Conservation (phyloP, 2,329 filamentous ascomycete genomes). For the Sordariomycetes sp. region DNA sequence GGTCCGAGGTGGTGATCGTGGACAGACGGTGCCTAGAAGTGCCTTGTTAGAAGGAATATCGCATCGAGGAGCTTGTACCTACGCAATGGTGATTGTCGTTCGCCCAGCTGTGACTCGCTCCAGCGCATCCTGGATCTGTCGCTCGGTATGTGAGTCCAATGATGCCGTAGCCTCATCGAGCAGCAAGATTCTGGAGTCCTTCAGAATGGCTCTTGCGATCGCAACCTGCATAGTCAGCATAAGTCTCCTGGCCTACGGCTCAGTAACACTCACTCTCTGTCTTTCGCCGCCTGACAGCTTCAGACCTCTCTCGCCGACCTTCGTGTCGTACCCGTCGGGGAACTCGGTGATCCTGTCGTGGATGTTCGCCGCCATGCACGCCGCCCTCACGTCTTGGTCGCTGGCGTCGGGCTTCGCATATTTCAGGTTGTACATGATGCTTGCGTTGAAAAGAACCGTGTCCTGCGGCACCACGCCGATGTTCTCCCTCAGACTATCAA, state of each 20-base stretch:
- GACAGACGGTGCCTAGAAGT: slow-evolving; percentile 41
- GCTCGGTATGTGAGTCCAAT: slow-evolving; percentile 83
- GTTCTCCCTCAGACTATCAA: slow-evolving; percentile 79
- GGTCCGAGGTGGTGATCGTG: slow-evolving; percentile 45
- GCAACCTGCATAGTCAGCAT: too few species aligned
- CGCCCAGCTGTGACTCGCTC: slow-evolving; percentile 73
- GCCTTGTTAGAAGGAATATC: background rate
- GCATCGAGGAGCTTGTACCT: too few species aligned
- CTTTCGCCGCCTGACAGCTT: slow-evolving; percentile 86
- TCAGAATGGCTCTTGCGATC: slow-evolving; percentile 86
- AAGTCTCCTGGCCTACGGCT: too few species aligned
- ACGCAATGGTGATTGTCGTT: slow-evolving; percentile 92
- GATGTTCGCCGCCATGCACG: slow-evolving; percentile 80
- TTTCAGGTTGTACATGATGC: slow-evolving; percentile 87
- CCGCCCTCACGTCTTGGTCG: slow-evolving; percentile 72
- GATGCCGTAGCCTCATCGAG: slow-evolving; percentile 90
- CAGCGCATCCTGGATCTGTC: slow-evolving; percentile 83
- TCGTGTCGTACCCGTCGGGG: slow-evolving; percentile 80
- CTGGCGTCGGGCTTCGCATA: slow-evolving; percentile 78
- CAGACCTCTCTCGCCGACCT: slow-evolving; percentile 83
- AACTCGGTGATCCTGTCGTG: slow-evolving; percentile 88
- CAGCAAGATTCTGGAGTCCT: slow-evolving; percentile 85
- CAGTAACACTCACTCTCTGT: slow-evolving; percentile 48
- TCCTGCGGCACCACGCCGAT: slow-evolving; percentile 98
- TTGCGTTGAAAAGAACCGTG: slow-evolving; percentile 90